These are phyloP conservation scores for Hordeum vulgare DNA, from an alignment of 176 grass and related monocot genomes.

Conservation along the genomic window MorexV3_pseudomolecules_assembly NC_058523.1:484015743-484016242, in stretches of 20 bases:
- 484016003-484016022: neutral
- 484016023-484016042: neutral
- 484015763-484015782: slow-evolving; percentile 90
- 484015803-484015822: slow-evolving; percentile 91
- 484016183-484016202: slow-evolving; percentile 65
- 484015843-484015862: slow-evolving; percentile 76
- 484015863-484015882: slow-evolving; percentile 69
- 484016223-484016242: slow-evolving; percentile 37
- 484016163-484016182: slow-evolving; percentile 48
- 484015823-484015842: slow-evolving; percentile 74
- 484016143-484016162: slow-evolving; percentile 51
- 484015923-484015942: neutral
- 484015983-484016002: neutral
- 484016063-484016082: neutral
- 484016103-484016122: slow-evolving; percentile 17
- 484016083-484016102: slow-evolving; percentile 16
- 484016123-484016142: slow-evolving; percentile 83
- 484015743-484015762: slow-evolving; percentile 26
- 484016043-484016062: neutral
- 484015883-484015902: slow-evolving; percentile 15
- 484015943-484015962: neutral
- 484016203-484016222: slow-evolving; percentile 29
- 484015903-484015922: neutral
- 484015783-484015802: slow-evolving; percentile 89
- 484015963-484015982: neutral